Evolutionary conservation across 169 alveolate genomes (phyloP), one percentile per base, ranked within the genome.

Genomic region (Plasmodium billcollinsi): DNA sequence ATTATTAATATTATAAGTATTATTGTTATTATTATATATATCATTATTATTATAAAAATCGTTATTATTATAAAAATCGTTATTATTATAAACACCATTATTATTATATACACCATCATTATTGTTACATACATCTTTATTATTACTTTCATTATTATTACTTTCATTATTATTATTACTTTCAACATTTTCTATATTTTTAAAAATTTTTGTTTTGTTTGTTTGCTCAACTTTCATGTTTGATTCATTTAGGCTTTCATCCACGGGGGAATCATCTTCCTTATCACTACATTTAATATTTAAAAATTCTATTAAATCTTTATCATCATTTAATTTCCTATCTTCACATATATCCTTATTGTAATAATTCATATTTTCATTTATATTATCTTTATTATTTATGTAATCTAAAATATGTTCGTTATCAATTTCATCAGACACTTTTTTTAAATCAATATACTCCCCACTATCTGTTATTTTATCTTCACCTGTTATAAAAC

Each of bases 341-440:
- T 62, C 59, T 20, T 14, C 21, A 24, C 50, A 33, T 26, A 54
- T 61, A 54, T 73, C 71, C 14, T 73, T 73, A 39, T 73, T 18
- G 14, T 73, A 20, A 8, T 73, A 24, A 73, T 33, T 20, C 18
- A 14, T 7, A 62, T 63, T 73, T 18, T 39, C 58, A 47, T 12
- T 58, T 54, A 29, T 11, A 21, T 73, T 54, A 24, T 61, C 45
- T 24, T 24, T 52, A 54, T 61, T 58, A 43, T 54, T 43, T 5
- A 26, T 45, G 14, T 18, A 21, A 20, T 56, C 18, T 29, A 67
- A 20, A 49, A 67, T 24, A 15, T 71, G 24, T n/a, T 9, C 67
- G 21, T 56, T 56, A 39, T 39, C 9, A 7, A 39, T 39, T 39
- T 39, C 47, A 39, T 5, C 47, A 39, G 47, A 39, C 0, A 39